Evolutionary conservation across 495 filamentous ascomycete species (phyloP), one percentile per base, ranked within the genome.

Genomic region (Extremus antarcticus): DNA sequence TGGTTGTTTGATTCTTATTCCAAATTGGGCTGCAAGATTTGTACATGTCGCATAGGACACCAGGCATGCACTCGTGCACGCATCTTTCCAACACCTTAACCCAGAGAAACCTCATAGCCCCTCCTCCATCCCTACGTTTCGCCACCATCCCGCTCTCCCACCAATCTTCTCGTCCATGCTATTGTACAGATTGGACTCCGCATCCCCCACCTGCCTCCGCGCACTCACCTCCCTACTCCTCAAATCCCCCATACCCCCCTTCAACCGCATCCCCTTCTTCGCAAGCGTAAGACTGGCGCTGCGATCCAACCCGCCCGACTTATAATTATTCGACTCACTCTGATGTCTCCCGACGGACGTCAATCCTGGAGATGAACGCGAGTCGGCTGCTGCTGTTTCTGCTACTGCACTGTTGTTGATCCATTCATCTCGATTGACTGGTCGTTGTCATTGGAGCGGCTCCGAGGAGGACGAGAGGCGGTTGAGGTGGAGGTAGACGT

Each of bases 401-500:
- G 22, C 47, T 29, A 46, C 39, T 32, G 13, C 17, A 17, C 20
- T 50, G 43, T 22, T 50, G 71, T 71, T 43, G n/a, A 21, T n/a
- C 77, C 61, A 65, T 58, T 65, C 62, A 72, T 81, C 87, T 81
- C 87, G 91, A 87, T 84, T 90, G 88, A 90, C 88, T 79, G 88
- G 84, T 91, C 78, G 78, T 94, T 94, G 85, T 85, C 90, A 98
- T 87, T 96, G 91, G 35, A 98, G 76, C 53, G 92, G 92, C 68
- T 98, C 92, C 17, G 90, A 95, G 50, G 87, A 95, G 67, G 88
- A 94, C 35, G 87, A 94, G 11, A 98, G 78, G 53, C 92, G 79
- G 74, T 98, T 98, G 17, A 98, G 79, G 69, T 98, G 92, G 46
- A 98, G 86, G 70, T 98, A 98, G 35, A 97, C 92, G 66, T 98